A percentile compares a stretch with the other conserved stretches of the same genome.
These are phyloP conservation scores for Metroxylon sagu DNA, from an alignment of 176 grass and related monocot species.

Conservation along the genomic window DNA sequence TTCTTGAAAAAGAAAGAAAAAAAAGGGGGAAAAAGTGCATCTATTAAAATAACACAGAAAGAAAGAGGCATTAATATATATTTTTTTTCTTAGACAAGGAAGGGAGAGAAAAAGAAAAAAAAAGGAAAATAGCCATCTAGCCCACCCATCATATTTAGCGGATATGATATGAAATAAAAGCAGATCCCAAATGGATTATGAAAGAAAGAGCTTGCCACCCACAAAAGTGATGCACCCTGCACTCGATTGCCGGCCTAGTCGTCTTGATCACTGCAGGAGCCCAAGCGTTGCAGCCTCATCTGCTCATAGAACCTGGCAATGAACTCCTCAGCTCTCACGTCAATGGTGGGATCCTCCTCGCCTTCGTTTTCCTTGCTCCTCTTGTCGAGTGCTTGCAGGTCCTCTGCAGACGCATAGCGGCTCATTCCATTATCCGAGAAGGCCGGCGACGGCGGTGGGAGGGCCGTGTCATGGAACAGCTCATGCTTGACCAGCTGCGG, in stretches of 20 bases:
- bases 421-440: slow-evolving; percentile 24
- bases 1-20: no score
- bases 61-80: no score
- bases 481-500: slow-evolving; percentile 28
- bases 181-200: no score
- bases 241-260: background rate
- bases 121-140: no score
- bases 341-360: slow-evolving; percentile 7
- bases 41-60: no score
- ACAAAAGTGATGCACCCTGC: no score
- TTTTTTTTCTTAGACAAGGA: no score
- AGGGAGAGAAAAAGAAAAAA: no score
- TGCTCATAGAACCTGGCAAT: slow-evolving; percentile 62
- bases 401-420: slow-evolving; percentile 42
- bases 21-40: no score
- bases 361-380: background rate
- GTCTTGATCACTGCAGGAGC: slow-evolving; percentile 6
- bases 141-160: no score
- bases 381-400: slow-evolving; percentile 26
- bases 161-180: no score
- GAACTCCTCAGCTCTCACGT: slow-evolving; percentile 54
- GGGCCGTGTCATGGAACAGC: slow-evolving; percentile 41
- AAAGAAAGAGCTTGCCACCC: no score
- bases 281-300: slow-evolving; percentile 43
- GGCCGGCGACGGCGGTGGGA: slow-evolving; percentile 24